phyloP scores from a whole-genome alignment of 2,329 filamentous ascomycete species.

The Fonsecaea monophora region DNA sequence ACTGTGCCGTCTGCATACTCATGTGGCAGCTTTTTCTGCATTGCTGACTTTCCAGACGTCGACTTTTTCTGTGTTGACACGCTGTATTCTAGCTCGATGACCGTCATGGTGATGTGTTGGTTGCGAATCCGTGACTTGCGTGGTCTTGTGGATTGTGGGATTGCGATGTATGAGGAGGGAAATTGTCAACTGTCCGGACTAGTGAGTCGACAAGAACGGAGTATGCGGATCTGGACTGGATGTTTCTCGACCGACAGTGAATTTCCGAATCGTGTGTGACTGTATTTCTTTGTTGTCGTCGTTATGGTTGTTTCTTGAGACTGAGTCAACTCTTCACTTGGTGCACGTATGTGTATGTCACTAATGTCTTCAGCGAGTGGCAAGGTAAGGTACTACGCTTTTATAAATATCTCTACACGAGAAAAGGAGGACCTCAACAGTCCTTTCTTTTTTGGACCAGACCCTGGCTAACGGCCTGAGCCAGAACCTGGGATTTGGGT shows the following conservation, averaged over 20 bases:
- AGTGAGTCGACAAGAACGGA: neutral
- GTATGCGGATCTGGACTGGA: neutral
- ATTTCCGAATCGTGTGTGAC: neutral
- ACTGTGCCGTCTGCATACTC: slow-evolving; percentile 3
- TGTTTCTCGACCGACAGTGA: neutral
- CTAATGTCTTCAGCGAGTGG: no score
- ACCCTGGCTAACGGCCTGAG: neutral
- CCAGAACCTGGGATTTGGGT: no score
- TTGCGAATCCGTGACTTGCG: neutral
- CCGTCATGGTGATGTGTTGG: neutral
- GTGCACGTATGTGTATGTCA: neutral
- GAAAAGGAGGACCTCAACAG: no score
- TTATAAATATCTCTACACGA: no score
- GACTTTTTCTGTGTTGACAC: neutral
- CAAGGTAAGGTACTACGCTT: neutral
- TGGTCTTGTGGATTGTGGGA: neutral
- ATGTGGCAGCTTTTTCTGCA: neutral
- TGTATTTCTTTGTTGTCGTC: neutral
- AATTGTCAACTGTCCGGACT: neutral
- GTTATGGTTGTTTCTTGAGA: neutral
- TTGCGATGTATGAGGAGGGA: neutral
- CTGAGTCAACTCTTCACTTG: neutral
- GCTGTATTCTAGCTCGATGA: neutral
- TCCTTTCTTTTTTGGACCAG: neutral
- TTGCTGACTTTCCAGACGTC: neutral